Percentiles rank a stretch among this genome's conserved stretches.
Conservation (phyloP, 257 asterid species). For the Rauvolfia tetraphylla region DNA sequence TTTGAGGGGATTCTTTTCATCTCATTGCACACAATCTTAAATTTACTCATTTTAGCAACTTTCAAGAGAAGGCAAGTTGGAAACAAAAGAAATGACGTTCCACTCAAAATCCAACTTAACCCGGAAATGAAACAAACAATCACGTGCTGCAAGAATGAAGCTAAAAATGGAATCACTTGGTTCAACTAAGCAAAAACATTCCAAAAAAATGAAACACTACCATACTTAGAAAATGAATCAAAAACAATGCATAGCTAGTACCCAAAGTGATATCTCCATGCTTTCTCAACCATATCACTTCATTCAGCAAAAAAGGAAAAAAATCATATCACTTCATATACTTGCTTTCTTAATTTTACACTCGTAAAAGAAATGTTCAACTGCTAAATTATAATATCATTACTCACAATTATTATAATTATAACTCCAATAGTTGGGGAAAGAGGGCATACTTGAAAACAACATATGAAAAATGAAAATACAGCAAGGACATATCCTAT, state of each 20-base stretch:
- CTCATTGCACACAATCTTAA: neutral
- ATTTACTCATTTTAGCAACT: neutral
- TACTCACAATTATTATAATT: neutral
- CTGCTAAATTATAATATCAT: neutral
- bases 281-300: no score
- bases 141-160: neutral
- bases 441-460: neutral
- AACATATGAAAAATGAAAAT: neutral
- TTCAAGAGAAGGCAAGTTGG: neutral
- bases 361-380: neutral
- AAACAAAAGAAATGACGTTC: neutral
- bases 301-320: no score
- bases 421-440: no score
- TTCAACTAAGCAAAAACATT: neutral
- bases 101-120: neutral
- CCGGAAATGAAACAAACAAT: neutral
- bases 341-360: neutral
- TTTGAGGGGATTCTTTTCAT: neutral
- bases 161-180: neutral
- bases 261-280: neutral
- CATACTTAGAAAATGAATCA: neutral
- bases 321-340: neutral
- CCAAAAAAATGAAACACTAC: neutral
- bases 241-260: neutral
- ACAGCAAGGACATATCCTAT: neutral